Base-by-base conservation (phyloP, 2,329 filamentous ascomycete genomes). In the Ramularia collo-cygni region DNA sequence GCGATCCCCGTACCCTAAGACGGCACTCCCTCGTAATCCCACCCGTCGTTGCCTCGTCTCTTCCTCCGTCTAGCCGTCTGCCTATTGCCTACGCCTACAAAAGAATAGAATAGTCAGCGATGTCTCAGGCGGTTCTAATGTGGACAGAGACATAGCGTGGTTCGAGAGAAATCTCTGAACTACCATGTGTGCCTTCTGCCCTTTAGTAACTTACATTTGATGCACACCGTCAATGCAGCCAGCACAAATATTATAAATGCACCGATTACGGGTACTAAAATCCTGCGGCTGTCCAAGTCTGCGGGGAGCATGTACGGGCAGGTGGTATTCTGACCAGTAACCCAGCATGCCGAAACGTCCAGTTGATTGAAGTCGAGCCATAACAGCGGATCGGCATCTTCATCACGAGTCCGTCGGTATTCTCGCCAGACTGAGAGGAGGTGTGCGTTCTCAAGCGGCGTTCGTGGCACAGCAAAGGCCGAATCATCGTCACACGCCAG, bases 21-120 rank as follows among this genome's bases (percentile, higher is more conserved):
- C 14, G 79, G 79, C 36, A 84, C 77, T 12, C 80, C 80, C 56
- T 83, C 80, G 63, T 83, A 83, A 52, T 81, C 76, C 72, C 76
- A 79, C 2, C 76, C 76, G 44, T 67, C 66, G 14, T 64, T 60
- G 31, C 60, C 61, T 41, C 62, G 57, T 38, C 66, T 59, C 43
- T 67, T 64, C 34, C 61, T 62, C 43, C 74, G 65, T 51, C 72
- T 69, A 52, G 68, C 70, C 33, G 69, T 67, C 47, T 70, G 67
- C 43, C 77, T 60, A 57, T 81, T 81, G 4, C 75, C 71, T 46
- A 77, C 78, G 54, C n/a, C n/a, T n/a, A n/a, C n/a, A n/a, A n/a
- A n/a, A n/a, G n/a, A n/a, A n/a, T n/a, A n/a, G n/a, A n/a, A n/a
- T n/a, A n/a, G n/a, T n/a, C n/a, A n/a, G n/a, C n/a, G n/a, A n/a